Evolutionary conservation across 208 protist species (phyloP), one percentile per base, ranked within the genome.

Genomic region (Trypanosoma vivax): DNA sequence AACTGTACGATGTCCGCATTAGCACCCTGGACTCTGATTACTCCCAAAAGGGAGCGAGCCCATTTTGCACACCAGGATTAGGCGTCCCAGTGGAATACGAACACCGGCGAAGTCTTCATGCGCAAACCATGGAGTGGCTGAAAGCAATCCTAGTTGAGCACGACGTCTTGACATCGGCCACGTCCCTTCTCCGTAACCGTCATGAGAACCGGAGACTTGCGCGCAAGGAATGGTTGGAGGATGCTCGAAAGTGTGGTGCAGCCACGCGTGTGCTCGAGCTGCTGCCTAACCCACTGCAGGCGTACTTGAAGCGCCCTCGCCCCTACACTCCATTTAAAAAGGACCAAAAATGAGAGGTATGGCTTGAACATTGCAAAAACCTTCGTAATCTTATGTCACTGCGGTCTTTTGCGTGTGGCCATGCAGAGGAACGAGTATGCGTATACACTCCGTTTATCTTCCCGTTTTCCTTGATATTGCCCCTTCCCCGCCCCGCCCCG

Each of bases 1-100:
- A 87, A 28, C 40, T 87, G 31, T 80, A 76, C 37, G 65, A 83
- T 33, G 49, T 82, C 2, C 69, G 66, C 50, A 52, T 73, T 43
- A n/a, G n/a, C n/a, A n/a, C n/a, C n/a, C n/a, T n/a, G n/a, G n/a
- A n/a, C n/a, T n/a, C n/a, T n/a, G n/a, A n/a, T n/a, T n/a, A n/a
- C n/a, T n/a, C n/a, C n/a, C n/a, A n/a, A n/a, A n/a, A n/a, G n/a
- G n/a, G n/a, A n/a, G n/a, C n/a, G n/a, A n/a, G n/a, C n/a, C n/a
- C n/a, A n/a, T n/a, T n/a, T n/a, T n/a, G n/a, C n/a, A n/a, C n/a
- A n/a, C n/a, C n/a, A n/a, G n/a, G n/a, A n/a, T n/a, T n/a, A n/a
- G n/a, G n/a, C n/a, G n/a, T n/a, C n/a, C n/a, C n/a, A n/a, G n/a
- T n/a, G n/a, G n/a, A n/a, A n/a, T n/a, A n/a, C n/a, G n/a, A n/a